Conservation (phyloP, 1,139 yeast genomes). For the Geotrichum restrictum region DNA sequence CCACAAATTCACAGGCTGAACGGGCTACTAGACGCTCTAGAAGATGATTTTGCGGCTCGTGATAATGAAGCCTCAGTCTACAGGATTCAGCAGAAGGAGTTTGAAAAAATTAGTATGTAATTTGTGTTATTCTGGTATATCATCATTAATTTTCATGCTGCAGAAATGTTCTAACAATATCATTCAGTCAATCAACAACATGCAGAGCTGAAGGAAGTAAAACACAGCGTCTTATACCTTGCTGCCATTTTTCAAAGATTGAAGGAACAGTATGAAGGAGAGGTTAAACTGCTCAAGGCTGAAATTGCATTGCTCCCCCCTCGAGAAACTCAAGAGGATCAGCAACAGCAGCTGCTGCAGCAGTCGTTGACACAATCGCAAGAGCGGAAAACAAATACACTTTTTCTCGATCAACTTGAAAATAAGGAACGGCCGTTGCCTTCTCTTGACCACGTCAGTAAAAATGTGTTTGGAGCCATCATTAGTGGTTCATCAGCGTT, state of each 20-base stretch:
- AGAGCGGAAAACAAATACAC: too few relatives aligned
- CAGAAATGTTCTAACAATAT: background rate
- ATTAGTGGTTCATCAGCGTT: too few relatives aligned
- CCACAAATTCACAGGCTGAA: conserved; percentile 48
- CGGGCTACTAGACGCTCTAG: conserved; percentile 86
- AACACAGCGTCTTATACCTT: conserved; percentile 89
- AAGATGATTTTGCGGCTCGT: conserved; percentile 85
- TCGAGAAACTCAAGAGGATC: conserved; percentile 28
- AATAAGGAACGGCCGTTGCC: too few relatives aligned
- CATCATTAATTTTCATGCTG: background rate
- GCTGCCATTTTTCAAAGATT: conserved; percentile 92
- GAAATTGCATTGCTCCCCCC: conserved; percentile 62
- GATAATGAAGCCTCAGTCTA: conserved; percentile 82
- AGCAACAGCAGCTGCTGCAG: conserved; percentile 27
- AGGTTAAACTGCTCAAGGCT: conserved; percentile 76
- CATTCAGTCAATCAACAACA: conserved; percentile 74
- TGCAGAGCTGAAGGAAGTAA: conserved; percentile 89
- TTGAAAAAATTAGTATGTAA: conserved; percentile 73
- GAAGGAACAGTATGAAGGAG: conserved; percentile 95
- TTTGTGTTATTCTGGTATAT: too few relatives aligned
- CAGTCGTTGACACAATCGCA: conserved; percentile 23
- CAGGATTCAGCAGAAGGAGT: conserved; percentile 90
- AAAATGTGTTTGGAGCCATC: too few relatives aligned
- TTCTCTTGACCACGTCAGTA: too few relatives aligned
- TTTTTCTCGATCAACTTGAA: too few relatives aligned